Evolutionary conservation across 1,139 yeast genomes (phyloP).

Genomic region (Hyphopichia burtonii): DNA sequence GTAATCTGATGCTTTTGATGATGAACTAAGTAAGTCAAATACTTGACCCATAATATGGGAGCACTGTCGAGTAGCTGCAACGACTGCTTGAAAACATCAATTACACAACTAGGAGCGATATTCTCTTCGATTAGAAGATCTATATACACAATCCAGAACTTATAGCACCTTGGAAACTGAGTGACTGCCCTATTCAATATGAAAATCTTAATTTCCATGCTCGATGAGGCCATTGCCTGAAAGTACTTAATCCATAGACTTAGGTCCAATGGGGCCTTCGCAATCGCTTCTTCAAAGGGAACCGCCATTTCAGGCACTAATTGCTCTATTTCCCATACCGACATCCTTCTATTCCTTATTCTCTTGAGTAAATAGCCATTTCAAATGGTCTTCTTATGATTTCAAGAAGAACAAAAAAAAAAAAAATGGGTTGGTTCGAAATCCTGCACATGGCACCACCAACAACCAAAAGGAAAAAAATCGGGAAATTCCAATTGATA

Average conservation of each 20-base stretch:
- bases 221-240: slow-evolving; percentile 21
- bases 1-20: slow-evolving; percentile 35
- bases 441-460: not conserved
- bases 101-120: slow-evolving; percentile 30
- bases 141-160: slow-evolving; percentile 58
- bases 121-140: slow-evolving; percentile 31
- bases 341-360: not conserved
- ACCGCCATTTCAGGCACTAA: slow-evolving; percentile 28
- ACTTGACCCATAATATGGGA: slow-evolving; percentile 58
- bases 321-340: not conserved
- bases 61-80: slow-evolving; percentile 42
- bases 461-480: not conserved
- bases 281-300: slow-evolving; percentile 46
- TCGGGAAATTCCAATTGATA: not conserved
- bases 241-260: slow-evolving; percentile 57
- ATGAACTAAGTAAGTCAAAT: slow-evolving; percentile 45
- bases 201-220: slow-evolving; percentile 35
- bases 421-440: too few relatives aligned
- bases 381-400: too few relatives aligned
- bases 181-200: slow-evolving; percentile 55
- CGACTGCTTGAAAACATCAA: slow-evolving; percentile 47
- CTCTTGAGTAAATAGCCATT: too few relatives aligned
- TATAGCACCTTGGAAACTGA: slow-evolving; percentile 47
- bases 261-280: slow-evolving; percentile 42
- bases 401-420: too few relatives aligned